Evolutionary conservation across 2,329 filamentous ascomycete species (phyloP), one percentile per base, ranked within the genome.

Genomic region (Pseudogymnoascus destructans): DNA sequence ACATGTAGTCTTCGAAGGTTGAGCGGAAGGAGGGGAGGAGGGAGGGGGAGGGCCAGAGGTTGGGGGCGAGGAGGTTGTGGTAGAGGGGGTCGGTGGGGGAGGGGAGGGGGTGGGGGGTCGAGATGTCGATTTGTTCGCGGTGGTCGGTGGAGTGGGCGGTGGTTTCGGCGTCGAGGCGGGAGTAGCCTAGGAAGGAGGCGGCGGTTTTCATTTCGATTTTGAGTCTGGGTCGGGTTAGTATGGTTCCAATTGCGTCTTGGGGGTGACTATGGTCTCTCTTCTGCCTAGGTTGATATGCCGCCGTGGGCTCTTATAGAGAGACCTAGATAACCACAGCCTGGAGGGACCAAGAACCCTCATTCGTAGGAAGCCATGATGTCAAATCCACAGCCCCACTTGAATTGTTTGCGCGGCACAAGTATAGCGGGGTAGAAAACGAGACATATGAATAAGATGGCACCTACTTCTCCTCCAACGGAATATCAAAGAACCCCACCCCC

Each of bases 101-200:
- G 0, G 86, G 87, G 1, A 85, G 55, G 0, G 83, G 75, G 65
- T 93, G 87, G 57, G 88, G 83, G 0, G 89, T 95, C 0, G 87
- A 89, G 57, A 95, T 79, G 70, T 95, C 89, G 61, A 95, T 85
- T 69, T 95, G 89, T 70, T 95, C 89, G 57, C 89, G 79, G 74
- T 90, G 86, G 72, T 95, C 89, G 65, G 81, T 78, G 55, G 80
- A 79, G 63, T 85, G 82, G 17, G 87, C 87, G 3, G 89, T 95
- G 66, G 85, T 78, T 68, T 86, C 84, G 62, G 82, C 81, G 3
- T 79, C 79, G 58, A 86, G 78, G 21, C 76, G 77, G 27, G 82
- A 84, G 71, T 86, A 86, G 59, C 84, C 84, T 15, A 89, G 75
- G 70, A 89, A 89, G 7, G 83, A 86, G 3, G 80, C 77, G 2